phyloP scores from a whole-genome alignment of 768 basidiomycete species.

The Kwoniella sp. region DNA sequence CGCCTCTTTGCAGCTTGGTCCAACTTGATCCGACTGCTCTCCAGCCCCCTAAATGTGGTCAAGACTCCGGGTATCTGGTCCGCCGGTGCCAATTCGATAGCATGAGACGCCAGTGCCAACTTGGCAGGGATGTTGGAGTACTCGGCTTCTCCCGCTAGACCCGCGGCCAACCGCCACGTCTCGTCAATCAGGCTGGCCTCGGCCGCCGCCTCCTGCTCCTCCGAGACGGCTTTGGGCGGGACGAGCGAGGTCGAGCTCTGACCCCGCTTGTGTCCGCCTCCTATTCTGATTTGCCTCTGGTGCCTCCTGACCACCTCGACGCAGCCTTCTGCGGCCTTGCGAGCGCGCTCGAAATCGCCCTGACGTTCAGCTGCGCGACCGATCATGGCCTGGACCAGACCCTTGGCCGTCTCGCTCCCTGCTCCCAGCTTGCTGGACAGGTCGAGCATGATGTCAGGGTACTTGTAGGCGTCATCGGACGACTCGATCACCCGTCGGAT shows the following conservation, averaged over 20 bases:
- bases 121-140: slow-evolving; percentile 66
- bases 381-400: slow-evolving; percentile 79
- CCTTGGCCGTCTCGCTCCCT: slow-evolving; percentile 54
- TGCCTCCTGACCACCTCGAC: slow-evolving; percentile 51
- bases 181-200: slow-evolving; percentile 56
- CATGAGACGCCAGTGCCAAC: slow-evolving; percentile 68
- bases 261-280: not conserved
- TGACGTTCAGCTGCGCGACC: slow-evolving; percentile 77
- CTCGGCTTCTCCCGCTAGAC: slow-evolving; percentile 76
- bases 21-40: slow-evolving; percentile 49
- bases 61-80: slow-evolving; percentile 76
- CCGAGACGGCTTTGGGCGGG: too few relatives aligned
- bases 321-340: slow-evolving; percentile 68
- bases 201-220: not conserved
- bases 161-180: slow-evolving; percentile 85
- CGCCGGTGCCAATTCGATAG: slow-evolving; percentile 78
- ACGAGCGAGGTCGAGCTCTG: slow-evolving; percentile 3
- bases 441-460: slow-evolving; percentile 86
- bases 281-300: not conserved
- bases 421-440: slow-evolving; percentile 83
- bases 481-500: slow-evolving; percentile 78
- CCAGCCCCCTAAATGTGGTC: slow-evolving; percentile 67
- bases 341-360: slow-evolving; percentile 72
- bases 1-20: slow-evolving; percentile 54
- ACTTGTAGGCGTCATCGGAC: slow-evolving; percentile 82